Base-by-base conservation (phyloP, 2,329 filamentous ascomycete genomes). In the Neophaeococcomyces aloes region DNA sequence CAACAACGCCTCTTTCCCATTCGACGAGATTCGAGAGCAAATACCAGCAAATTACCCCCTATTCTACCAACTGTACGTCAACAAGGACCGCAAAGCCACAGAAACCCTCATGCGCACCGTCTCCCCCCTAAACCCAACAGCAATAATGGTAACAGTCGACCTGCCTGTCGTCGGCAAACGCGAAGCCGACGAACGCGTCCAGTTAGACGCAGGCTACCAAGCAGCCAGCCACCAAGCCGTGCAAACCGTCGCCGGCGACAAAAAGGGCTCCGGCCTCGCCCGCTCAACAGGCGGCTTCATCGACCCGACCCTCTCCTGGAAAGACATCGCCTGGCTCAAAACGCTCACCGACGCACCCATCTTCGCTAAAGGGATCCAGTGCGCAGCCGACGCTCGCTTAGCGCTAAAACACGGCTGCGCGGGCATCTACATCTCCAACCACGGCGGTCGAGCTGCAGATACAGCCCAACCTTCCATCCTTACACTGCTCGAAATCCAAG, bases 401-500 rank as follows among this genome's bases (percentile, higher is more conserved):
- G 74, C 75, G 0, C 65, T 70, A 42, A 58, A 69, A 34, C 58
- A 65, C 42, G 72, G 72, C 0, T 62, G 72, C 37, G 67, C 75
- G 45, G 74, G 74, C 1, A 72, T 78, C 36, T 57, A 76, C 45
- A 50, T 79, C 27, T 74, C 69, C 47, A 79, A 78, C 48, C 75
- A 78, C 44, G 75, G 75, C 14, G 75, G 75, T 2, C 62, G 75
- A 21, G 71, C 72, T 1, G 61, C 74, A 1, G 74, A 78, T 40
- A 54, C 50, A 1, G 46, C 48, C 18, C 39, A 42, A 15, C 50
- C 79, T 0, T 69, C 74, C 0, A 66, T 83, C 23, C 57, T 81
- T 27, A 69, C 76, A 0, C 56, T 83, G 3, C 60, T 83, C 1
- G 79, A 84, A 60, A 65, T 83, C 48, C 76, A 71, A 66, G 40